Base-by-base conservation (phyloP, 2,329 filamentous ascomycete species). In the Polychaeton citri region DNA sequence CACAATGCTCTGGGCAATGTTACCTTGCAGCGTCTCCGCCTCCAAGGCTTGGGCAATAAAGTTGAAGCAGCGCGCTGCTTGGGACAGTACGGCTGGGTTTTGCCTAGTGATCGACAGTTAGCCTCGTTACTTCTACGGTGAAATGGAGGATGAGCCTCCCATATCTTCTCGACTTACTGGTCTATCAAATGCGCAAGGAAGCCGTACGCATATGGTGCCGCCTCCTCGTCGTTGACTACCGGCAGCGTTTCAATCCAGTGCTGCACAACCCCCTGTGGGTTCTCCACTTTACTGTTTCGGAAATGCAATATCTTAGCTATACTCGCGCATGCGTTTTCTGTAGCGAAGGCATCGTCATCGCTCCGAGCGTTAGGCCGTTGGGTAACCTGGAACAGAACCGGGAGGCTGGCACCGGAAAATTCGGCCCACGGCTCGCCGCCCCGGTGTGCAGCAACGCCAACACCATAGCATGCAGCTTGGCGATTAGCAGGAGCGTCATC, bases 251-350 rank as follows among this genome's bases (percentile, higher is more conserved):
- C 78, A 33, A 98, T 65, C 90, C 90, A 98, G 55, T 81, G 79
- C n/a, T 69, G 64, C 30, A 85, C 76, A 18, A 95, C 71, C 24
- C 81, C 72, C 52, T 90, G 79, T 34, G 74, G 68, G 51, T 92
- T 84, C 24, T 15, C 30, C 13, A 98, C 78, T 54, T 81, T 82
- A 46, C 69, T 69, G 17, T 76, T 66, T 60, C 93, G 95, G 65
- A 79, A 95, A 57, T 94, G 86, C 45, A 98, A 68, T 36, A 98
- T 88, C 71, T 98, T 98, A 21, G 90, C 90, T 52, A 98, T 90
- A 47, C 85, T 86, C 30, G 90, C 88, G 48, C 85, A 95, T 5
- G 88, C 88, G 55, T 98, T 98, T 64, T 98, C 90, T 2, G 90
- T 96, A 2, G 90, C 90, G 55, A 93, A 98, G 2, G 94, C 81